Base-by-base conservation (phyloP, 768 basidiomycete genomes). In the Xerocomellus amylosporus region DNA sequence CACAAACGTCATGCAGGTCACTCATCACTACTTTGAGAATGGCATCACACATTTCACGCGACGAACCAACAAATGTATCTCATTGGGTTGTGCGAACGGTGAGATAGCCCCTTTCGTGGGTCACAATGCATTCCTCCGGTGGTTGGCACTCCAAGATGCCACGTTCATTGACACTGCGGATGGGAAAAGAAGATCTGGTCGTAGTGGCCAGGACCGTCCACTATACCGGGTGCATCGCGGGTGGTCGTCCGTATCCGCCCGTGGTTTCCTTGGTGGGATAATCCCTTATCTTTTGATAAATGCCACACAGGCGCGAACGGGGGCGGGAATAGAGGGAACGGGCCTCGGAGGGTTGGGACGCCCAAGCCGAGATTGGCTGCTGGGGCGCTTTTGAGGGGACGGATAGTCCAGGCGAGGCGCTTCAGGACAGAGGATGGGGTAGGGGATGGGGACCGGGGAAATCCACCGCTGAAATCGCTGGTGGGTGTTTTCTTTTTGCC, bases 21-120 rank as follows among this genome's bases (percentile, higher is more conserved):
- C 90, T 0, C 74, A 87, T 66, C 87, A 93, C 69, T 94, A 89
- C 71, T 94, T 95, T 63, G 93, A 96, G 67, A 93, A 93, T 59
- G 90, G 89, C 12, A 90, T 95, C 60, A 83, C 93, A 7, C 85
- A 89, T 65, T 95, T 96, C 71, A 95, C 93, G 6, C 83, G 86
- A 10, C 81, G 91, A 15, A 92, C 94, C 73, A 93, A 95, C 72
- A 84, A 84, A 67, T 83, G 80, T 63, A 92, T 92, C 48, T 90
- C 88, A 0, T 78, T 91, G 73, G 83, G 83, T 8, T 85, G 83
- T 63, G 82, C 89, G 0, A 92, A 91, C 60, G 89, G 90, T 14
- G 88, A 91, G 64, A 79, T 90, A 0, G 69, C 69, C 3, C 90
- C 90, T 4, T 92, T 92, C 59, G 90, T 92, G 33, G 90, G 90